Evolutionary conservation across 805 yeast species (phyloP).

Genomic region (Yamadazyma scolyti): DNA sequence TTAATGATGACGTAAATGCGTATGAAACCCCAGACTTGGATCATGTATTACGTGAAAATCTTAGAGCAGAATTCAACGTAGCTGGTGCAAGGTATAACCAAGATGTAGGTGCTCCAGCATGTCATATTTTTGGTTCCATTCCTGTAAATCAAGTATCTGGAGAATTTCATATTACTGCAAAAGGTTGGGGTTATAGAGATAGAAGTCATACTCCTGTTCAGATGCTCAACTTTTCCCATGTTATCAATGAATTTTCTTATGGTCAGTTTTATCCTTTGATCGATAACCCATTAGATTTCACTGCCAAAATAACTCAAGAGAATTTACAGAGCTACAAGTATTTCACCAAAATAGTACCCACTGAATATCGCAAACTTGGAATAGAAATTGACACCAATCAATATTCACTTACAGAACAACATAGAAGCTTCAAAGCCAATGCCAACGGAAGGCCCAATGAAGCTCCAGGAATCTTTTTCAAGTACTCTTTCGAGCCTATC

Average conservation of each 20-base stretch:
- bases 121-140: slow-evolving; percentile 77
- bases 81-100: slow-evolving; percentile 41
- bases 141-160: slow-evolving; percentile 87
- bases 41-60: slow-evolving; percentile 59
- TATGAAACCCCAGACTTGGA: slow-evolving; percentile 63
- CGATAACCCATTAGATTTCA: slow-evolving; percentile 82
- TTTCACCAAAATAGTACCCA: slow-evolving; percentile 78
- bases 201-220: slow-evolving; percentile 45
- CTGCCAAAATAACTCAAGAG: slow-evolving; percentile 54
- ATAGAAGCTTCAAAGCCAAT: slow-evolving; percentile 16
- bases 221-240: slow-evolving; percentile 75
- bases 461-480: slow-evolving; percentile 78
- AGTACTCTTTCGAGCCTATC: slow-evolving; percentile 87
- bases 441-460: slow-evolving; percentile 15
- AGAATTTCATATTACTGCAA: slow-evolving; percentile 77
- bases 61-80: slow-evolving; percentile 59
- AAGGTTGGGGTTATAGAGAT: slow-evolving; percentile 61
- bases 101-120: slow-evolving; percentile 59
- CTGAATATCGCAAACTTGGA: slow-evolving; percentile 69
- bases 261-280: slow-evolving; percentile 87
- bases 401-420: slow-evolving; percentile 65
- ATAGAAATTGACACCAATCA: slow-evolving; percentile 76
- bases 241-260: slow-evolving; percentile 80
- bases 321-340: slow-evolving; percentile 57
- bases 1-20: slow-evolving; percentile 42